Evolutionary conservation across 2,329 filamentous ascomycete species (phyloP).

Genomic region (Aspergillus sp.): DNA sequence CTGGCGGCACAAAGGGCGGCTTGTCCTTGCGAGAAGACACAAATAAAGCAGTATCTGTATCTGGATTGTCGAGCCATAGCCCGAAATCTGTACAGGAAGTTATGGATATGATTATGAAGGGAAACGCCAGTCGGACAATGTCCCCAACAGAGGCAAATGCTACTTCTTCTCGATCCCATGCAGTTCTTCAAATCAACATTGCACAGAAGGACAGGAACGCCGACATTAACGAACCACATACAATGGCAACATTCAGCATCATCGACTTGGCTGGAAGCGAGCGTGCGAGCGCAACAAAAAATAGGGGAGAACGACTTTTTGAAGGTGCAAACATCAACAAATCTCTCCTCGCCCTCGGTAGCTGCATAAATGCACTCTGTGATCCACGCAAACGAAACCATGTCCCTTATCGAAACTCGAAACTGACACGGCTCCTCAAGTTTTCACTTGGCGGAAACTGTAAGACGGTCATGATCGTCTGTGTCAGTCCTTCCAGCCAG

Average conservation of each 20-base stretch:
- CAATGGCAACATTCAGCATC: constrained; percentile 96
- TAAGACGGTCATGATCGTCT: constrained; percentile 99
- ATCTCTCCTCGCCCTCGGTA: constrained; percentile 87
- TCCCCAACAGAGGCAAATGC: constrained; percentile 97
- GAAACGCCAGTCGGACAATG: constrained; percentile 92
- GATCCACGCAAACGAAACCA: constrained; percentile 89
- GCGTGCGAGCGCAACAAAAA: constrained; percentile 93
- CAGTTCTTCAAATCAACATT: constrained; percentile 95
- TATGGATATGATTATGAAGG: constrained; percentile 98
- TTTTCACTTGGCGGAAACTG: constrained; percentile 98
- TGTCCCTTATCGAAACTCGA: constrained; percentile 96
- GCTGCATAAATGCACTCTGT: constrained; percentile 97
- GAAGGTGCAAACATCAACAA: constrained; percentile 99
- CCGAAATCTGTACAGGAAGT: constrained; percentile 91
- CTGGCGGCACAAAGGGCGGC: constrained; percentile 76
- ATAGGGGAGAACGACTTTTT: constrained; percentile 82
- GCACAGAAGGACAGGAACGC: constrained; percentile 93
- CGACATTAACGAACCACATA: constrained; percentile 88
- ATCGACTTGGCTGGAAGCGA: constrained; percentile 97
- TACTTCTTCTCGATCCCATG: constrained; percentile 94
- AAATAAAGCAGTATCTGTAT: constrained; percentile 87
- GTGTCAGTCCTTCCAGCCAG: constrained; percentile 90
- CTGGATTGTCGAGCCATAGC: constrained; percentile 85
- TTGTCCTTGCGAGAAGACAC: constrained; percentile 93
- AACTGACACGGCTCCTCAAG: constrained; percentile 90